These are phyloP conservation scores for Termitomyces sp. DNA, from an alignment of 768 basidiomycete species.

Conservation along the genomic window DNA sequence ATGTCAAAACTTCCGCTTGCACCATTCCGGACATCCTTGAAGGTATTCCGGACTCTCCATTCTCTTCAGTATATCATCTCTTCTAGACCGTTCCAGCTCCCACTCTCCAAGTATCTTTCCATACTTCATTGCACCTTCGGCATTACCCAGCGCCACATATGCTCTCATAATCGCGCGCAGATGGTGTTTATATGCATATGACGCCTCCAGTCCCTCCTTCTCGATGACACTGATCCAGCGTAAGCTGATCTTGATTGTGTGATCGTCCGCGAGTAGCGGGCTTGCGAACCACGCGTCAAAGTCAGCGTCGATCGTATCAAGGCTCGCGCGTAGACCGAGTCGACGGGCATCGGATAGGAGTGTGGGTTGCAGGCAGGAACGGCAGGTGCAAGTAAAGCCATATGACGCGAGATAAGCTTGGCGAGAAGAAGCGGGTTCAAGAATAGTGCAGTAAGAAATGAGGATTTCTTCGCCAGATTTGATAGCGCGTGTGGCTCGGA, in stretches of 20 bases:
- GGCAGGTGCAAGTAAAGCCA: slow-evolving; percentile 22
- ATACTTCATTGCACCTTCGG: slow-evolving; percentile 12
- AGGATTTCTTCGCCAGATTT: slow-evolving; percentile 26
- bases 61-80: slow-evolving; percentile 8
- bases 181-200: slow-evolving; percentile 13
- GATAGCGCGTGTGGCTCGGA: slow-evolving; percentile 23
- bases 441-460: slow-evolving; percentile 20
- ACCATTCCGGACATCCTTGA: slow-evolving; percentile 8
- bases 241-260: slow-evolving; percentile 15
- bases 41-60: slow-evolving; percentile 11
- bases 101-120: slow-evolving; percentile 13
- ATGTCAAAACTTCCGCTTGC: slow-evolving; percentile 1
- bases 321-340: slow-evolving; percentile 10
- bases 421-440: slow-evolving; percentile 17
- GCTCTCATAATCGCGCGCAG: slow-evolving; percentile 14
- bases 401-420: slow-evolving; percentile 22
- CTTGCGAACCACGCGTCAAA: slow-evolving; percentile 15
- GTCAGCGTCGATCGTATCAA: slow-evolving; percentile 6
- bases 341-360: slow-evolving; percentile 19
- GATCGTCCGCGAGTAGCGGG: slow-evolving; percentile 12
- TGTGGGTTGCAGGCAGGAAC: slow-evolving; percentile 19
- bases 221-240: slow-evolving; percentile 14
- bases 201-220: slow-evolving; percentile 16
- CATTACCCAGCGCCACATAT: slow-evolving; percentile 15
- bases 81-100: slow-evolving; percentile 12